A percentile compares a stretch with the other conserved stretches of the same genome.
Conservation (phyloP, 2,329 filamentous ascomycete genomes). For the Neonectria ditissima region DNA sequence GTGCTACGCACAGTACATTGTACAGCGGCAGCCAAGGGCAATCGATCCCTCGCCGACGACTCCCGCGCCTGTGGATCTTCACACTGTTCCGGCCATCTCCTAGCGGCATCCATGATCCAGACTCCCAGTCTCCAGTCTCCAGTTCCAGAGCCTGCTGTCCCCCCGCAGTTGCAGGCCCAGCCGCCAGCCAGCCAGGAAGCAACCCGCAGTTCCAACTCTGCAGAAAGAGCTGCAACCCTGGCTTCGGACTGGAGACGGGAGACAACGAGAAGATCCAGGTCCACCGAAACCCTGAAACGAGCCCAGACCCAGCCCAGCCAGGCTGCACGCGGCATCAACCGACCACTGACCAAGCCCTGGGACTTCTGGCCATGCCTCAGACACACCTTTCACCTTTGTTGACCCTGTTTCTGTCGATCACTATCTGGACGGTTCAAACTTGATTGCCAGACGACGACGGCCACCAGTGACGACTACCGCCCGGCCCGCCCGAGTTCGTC, state of each 20-base stretch:
- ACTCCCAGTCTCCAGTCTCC: constrained; percentile 1
- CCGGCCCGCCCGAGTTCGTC: constrained; percentile 13
- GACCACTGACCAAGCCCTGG: not conserved
- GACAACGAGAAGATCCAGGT: not conserved
- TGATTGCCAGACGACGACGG: not conserved
- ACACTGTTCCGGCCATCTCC: constrained; percentile 19
- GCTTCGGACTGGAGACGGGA: not conserved
- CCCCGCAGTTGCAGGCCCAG: constrained; percentile 7
- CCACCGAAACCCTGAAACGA: not conserved
- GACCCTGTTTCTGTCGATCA: constrained; percentile 6
- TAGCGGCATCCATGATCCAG: constrained; percentile 6
- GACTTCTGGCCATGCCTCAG: not conserved
- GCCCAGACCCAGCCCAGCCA: not conserved
- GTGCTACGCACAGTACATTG: too few species aligned
- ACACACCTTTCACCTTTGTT: constrained; percentile 1
- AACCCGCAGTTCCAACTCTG: constrained; percentile 10
- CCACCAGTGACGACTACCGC: constrained; percentile 2
- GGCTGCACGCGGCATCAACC: not conserved
- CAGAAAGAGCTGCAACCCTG: not conserved
- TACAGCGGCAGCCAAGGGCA: not conserved
- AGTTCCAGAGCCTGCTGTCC: not conserved
- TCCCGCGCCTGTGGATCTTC: constrained; percentile 17
- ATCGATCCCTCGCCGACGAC: not conserved
- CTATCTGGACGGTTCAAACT: not conserved
- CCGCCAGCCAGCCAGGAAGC: constrained; percentile 1